A percentile compares a stretch with the other conserved stretches of the same genome.
These are phyloP conservation scores for Apiospora rasikravindrae DNA, from an alignment of 2,329 filamentous ascomycete genomes.

Conservation along the genomic window DNA sequence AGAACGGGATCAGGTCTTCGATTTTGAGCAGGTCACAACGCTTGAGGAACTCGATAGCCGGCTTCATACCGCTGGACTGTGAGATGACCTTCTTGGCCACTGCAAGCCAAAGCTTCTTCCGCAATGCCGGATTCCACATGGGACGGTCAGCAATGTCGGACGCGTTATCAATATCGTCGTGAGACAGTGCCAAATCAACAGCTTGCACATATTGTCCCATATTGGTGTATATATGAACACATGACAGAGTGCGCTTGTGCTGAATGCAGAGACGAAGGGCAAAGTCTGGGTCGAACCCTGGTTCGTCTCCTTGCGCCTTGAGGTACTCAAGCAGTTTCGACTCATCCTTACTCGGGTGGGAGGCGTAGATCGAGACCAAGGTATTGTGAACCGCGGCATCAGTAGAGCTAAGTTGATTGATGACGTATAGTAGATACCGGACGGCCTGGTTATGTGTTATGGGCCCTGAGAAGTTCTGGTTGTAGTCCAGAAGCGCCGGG, in stretches of 20 bases:
- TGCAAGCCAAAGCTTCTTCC: conserved; percentile 94
- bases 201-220: conserved; percentile 96
- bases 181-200: conserved; percentile 88
- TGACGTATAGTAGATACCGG: conserved; percentile 90
- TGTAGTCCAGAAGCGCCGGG: conserved; percentile 92
- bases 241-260: conserved; percentile 88
- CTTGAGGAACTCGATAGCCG: conserved; percentile 90
- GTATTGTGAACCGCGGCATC: conserved; percentile 95
- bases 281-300: conserved; percentile 93
- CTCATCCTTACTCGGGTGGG: conserved; percentile 82
- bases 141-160: conserved; percentile 87
- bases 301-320: conserved; percentile 85
- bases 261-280: conserved; percentile 94
- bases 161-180: conserved; percentile 88
- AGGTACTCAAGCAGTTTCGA: conserved; percentile 86
- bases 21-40: conserved; percentile 91
- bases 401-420: conserved; percentile 81
- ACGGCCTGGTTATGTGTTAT: conserved; percentile 86
- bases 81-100: conserved; percentile 94
- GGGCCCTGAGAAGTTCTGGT: conserved; percentile 73
- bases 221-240: conserved; percentile 94
- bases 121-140: conserved; percentile 76
- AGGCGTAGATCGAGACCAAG: conserved; percentile 93
- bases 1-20: conserved; percentile 97
- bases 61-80: conserved; percentile 84